Evolutionary conservation across 495 filamentous ascomycete genomes (phyloP), one percentile per base, ranked within the genome.

Genomic region (Penicillium taxi): DNA sequence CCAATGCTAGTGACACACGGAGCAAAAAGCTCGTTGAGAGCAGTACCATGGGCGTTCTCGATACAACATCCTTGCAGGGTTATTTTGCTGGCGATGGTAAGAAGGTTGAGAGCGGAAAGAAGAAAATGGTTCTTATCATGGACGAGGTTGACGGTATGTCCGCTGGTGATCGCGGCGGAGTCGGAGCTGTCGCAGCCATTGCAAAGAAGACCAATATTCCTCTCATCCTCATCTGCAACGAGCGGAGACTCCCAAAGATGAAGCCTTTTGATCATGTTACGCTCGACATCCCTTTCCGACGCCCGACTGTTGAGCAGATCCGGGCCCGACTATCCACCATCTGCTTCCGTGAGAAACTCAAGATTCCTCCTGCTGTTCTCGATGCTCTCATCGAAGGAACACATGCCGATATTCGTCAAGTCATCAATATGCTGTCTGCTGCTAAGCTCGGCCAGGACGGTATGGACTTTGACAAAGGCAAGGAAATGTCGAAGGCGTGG

Each of bases 81-180:
- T 96, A 84, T 64, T 96, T 96, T 53, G 81, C 87, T n/a, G 81
- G 76, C 11, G 79, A 84, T 28, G 82, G 81, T 25, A 81, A 88
- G 63, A 75, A 83, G 39, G 79, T 94, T 4, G 80, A 96, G 35
- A 64, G 65, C 19, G 70, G 68, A 14, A 96, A 89, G 62, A 90
- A 89, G 65, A 94, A 94, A 41, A 75, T 96, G 17, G 85, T 95
- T 6, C 67, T 99, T 9, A 82, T 99, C 65, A 96, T 99, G 93
- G 91, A 99, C 49, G 91, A 99, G 59, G 91, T 99, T 5, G 91
- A 99, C 52, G 91, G 91, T 22, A 99, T 99, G 91, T 95, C 89
- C 30, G 88, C 88, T 26, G 91, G 91, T 48, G 91, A 99, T 57
- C 79, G 91, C 27, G 91, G 91, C 45, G 91, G 91, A 54, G 93